Percentiles rank a stretch among this genome's conserved stretches.
These are phyloP conservation scores for Nakaseomyces uthaithaninus DNA, from an alignment of 1,139 yeast genomes.

Conservation along the genomic window DNA sequence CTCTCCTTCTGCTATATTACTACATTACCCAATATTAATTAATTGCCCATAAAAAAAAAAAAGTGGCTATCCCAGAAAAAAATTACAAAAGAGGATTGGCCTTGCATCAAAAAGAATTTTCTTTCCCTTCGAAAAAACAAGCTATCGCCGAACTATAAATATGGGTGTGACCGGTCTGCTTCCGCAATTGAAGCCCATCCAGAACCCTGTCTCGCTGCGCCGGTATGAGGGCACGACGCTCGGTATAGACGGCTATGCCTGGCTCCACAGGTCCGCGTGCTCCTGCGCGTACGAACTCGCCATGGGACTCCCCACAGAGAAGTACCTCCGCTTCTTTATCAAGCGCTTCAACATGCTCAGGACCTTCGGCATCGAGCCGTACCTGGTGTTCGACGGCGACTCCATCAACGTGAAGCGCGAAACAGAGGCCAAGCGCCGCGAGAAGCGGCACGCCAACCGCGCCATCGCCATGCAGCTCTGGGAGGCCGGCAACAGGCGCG, in stretches of 20 bases:
- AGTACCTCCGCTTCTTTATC: constrained; percentile 51
- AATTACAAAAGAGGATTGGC: no score
- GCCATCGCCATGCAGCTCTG: constrained; percentile 45
- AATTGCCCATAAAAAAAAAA: no score
- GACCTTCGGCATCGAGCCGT: constrained; percentile 68
- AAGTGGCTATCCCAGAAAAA: no score
- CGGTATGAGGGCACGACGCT: constrained; percentile 65
- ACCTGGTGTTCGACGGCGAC: constrained; percentile 91
- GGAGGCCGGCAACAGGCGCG: constrained; percentile 44
- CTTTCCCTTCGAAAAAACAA: neutral
- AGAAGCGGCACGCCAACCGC: constrained; percentile 49
- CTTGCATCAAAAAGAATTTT: neutral
- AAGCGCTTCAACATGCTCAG: constrained; percentile 59
- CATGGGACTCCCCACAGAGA: constrained; percentile 57
- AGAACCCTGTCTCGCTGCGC: constrained; percentile 48
- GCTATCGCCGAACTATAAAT: neutral
- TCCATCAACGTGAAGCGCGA: constrained; percentile 67
- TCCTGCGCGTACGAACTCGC: constrained; percentile 83
- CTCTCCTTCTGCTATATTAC: no score
- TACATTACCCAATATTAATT: no score
- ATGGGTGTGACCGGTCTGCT: constrained; percentile 82
- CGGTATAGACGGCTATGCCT: constrained; percentile 92
- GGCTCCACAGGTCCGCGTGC: constrained; percentile 85
- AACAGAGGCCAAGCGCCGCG: constrained; percentile 61
- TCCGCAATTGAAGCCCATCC: constrained; percentile 66